phyloP scores from a whole-genome alignment of 169 alveolate genomes.

The Plasmodium chabaudi region DNA sequence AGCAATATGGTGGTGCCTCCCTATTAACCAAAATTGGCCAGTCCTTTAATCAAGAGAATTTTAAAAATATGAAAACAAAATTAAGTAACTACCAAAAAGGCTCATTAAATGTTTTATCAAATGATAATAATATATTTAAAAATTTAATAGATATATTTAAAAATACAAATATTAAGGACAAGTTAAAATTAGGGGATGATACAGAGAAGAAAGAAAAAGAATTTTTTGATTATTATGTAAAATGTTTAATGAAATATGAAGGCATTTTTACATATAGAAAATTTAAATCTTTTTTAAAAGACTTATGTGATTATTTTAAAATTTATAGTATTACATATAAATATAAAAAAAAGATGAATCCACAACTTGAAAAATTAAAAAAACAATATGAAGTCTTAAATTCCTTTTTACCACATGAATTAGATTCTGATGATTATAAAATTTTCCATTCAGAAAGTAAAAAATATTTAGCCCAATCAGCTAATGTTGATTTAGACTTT shows the following conservation, averaged over 20 bases:
- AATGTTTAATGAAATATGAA: conserved; percentile 77
- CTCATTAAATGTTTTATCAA: not conserved
- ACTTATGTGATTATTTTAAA: conserved; percentile 30
- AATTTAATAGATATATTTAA: conserved; percentile 56
- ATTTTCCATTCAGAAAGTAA: conserved; percentile 83
- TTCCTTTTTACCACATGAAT: conserved; percentile 79
- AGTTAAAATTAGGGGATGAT: conserved; percentile 17
- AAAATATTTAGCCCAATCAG: conserved; percentile 77
- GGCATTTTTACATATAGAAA: conserved; percentile 50
- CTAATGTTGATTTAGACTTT: conserved; percentile 76
- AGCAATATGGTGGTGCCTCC: conserved; percentile 60
- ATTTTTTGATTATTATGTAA: conserved; percentile 41
- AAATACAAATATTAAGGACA: conserved; percentile 28
- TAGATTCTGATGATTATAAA: conserved; percentile 80
- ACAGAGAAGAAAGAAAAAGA: conserved; percentile 62
- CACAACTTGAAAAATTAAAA: conserved; percentile 58
- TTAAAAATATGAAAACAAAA: conserved; percentile 52
- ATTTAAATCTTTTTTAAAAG: conserved; percentile 53
- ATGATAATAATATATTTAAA: conserved; percentile 25
- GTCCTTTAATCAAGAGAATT: conserved; percentile 55
- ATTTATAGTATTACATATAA: conserved; percentile 30
- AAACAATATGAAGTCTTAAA: conserved; percentile 79
- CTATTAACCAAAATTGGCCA: conserved; percentile 52
- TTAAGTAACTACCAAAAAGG: conserved; percentile 9
- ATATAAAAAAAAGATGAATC: conserved; percentile 67